phyloP scores from a whole-genome alignment of 1,139 yeast species.

The Protomyces inundatus region DNA sequence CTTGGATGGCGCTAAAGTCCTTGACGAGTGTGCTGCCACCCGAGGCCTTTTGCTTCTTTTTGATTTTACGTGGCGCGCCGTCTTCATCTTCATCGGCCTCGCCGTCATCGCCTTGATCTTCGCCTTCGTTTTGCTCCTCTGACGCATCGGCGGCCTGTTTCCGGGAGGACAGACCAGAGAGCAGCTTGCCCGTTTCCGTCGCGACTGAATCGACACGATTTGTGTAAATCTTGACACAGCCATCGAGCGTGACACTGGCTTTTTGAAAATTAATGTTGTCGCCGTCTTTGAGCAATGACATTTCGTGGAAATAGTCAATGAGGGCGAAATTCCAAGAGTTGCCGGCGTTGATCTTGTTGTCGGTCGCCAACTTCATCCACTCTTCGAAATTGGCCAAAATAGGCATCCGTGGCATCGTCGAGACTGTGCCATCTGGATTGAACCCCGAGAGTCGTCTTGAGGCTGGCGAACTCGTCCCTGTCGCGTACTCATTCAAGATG shows the following conservation, averaged over 20 bases:
- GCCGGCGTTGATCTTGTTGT: slow-evolving; percentile 54
- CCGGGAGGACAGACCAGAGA: slow-evolving; percentile 59
- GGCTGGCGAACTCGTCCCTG: slow-evolving; percentile 1
- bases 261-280: slow-evolving; percentile 66
- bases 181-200: slow-evolving; percentile 76
- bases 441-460: neutral
- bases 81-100: slow-evolving; percentile 37
- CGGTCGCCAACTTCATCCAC: slow-evolving; percentile 87
- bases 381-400: slow-evolving; percentile 69
- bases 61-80: slow-evolving; percentile 35
- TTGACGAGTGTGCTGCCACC: slow-evolving; percentile 48
- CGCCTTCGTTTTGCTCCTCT: slow-evolving; percentile 27
- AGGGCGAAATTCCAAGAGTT: slow-evolving; percentile 77
- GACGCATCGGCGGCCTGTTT: slow-evolving; percentile 31
- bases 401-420: slow-evolving; percentile 39
- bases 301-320: slow-evolving; percentile 77
- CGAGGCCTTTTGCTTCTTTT: slow-evolving; percentile 36
- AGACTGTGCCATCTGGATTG: neutral
- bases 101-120: slow-evolving; percentile 35
- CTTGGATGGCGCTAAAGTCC: slow-evolving; percentile 55
- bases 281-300: slow-evolving; percentile 55
- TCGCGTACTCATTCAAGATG: neutral
- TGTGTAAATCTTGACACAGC: slow-evolving; percentile 78
- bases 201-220: slow-evolving; percentile 89
- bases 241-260: slow-evolving; percentile 76